Evolutionary conservation across 306 rosid genomes (phyloP).

Genomic region (Vigna trinervia): DNA sequence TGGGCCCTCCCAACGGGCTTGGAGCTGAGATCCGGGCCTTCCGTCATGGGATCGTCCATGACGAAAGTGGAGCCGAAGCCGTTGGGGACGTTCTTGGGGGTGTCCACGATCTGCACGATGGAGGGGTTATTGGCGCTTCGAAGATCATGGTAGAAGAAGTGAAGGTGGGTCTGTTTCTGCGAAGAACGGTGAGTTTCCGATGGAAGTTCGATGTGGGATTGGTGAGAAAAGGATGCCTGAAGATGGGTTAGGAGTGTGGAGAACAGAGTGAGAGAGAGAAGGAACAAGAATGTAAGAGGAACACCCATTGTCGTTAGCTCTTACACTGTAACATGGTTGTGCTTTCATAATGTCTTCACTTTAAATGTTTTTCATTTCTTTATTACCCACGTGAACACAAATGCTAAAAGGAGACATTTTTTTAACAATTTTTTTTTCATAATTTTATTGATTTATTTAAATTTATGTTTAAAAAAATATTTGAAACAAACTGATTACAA

Average conservation of each 20-base stretch:
- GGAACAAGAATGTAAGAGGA: not conserved
- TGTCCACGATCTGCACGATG: conserved; percentile 20
- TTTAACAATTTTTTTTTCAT: too few species aligned
- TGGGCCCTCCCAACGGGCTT: conserved; percentile 49
- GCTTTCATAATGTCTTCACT: too few species aligned
- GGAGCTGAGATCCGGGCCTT: conserved; percentile 42
- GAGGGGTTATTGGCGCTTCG: conserved; percentile 24
- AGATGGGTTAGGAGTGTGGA: not conserved
- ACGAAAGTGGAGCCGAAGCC: conserved; percentile 41
- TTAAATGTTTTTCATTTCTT: too few species aligned
- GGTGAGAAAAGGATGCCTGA: not conserved
- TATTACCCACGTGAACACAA: too few species aligned
- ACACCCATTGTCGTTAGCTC: not conserved
- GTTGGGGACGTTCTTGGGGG: conserved; percentile 23
- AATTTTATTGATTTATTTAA: too few species aligned
- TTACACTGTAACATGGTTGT: too few species aligned
- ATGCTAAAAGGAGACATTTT: too few species aligned
- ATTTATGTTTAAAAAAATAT: too few species aligned
- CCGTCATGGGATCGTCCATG: conserved; percentile 49
- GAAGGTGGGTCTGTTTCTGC: conserved; percentile 22
- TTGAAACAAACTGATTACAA: too few species aligned
- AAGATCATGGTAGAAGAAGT: conserved; percentile 48
- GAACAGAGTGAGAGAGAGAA: not conserved
- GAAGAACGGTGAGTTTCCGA: not conserved
- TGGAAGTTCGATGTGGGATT: conserved; percentile 39